Evolutionary conservation across 2,329 filamentous ascomycete genomes (phyloP).

Genomic region (Neurospora sp.): DNA sequence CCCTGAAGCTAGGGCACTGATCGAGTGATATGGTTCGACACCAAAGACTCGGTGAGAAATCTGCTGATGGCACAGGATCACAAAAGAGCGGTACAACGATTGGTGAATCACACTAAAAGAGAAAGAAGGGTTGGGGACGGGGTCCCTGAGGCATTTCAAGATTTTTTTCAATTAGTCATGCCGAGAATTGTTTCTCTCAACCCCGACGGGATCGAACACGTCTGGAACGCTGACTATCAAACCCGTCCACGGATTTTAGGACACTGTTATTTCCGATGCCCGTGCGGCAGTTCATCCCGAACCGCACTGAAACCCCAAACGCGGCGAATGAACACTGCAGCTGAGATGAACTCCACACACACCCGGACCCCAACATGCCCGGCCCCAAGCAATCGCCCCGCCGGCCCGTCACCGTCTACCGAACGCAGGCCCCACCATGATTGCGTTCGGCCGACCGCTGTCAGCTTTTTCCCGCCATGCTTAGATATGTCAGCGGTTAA

Average conservation of each 20-base stretch:
- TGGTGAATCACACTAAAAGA: background rate
- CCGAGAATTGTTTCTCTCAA: background rate
- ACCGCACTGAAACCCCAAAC: background rate
- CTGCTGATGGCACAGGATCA: background rate
- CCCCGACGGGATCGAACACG: background rate
- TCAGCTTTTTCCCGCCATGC: background rate
- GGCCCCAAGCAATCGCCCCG: background rate
- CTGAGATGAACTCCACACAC: background rate
- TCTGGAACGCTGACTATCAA: background rate
- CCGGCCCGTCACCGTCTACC: background rate
- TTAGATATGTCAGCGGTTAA: background rate
- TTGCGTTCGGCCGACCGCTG: background rate
- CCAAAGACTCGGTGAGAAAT: background rate
- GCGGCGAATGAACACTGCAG: background rate
- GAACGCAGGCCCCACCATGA: background rate
- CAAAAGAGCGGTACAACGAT: background rate
- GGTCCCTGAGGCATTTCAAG: background rate
- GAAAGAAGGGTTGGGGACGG: background rate
- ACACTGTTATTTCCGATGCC: background rate
- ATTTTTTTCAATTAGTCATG: background rate
- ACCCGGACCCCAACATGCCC: background rate
- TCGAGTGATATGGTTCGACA: background rate
- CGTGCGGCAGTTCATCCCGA: background rate
- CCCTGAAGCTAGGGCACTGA: background rate
- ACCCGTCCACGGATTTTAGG: background rate